Percentiles rank a stretch among this genome's conserved stretches.
phyloP scores from a whole-genome alignment of 2,329 filamentous ascomycete genomes.

The Hymenoscyphus repandus region DNA sequence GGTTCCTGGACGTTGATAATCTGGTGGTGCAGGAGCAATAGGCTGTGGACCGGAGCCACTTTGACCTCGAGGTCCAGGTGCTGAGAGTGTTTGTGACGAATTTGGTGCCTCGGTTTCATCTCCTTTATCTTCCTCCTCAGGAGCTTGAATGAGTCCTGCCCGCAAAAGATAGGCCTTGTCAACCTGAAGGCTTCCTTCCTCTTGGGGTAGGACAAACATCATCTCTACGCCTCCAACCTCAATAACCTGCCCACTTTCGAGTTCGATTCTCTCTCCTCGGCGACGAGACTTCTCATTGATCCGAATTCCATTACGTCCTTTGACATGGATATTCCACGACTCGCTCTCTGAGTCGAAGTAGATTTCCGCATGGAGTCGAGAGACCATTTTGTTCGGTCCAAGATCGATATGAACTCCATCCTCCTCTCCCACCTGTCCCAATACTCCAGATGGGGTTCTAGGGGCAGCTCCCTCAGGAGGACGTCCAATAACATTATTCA shows the following conservation, averaged over 20 bases:
- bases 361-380: slow-evolving; percentile 70
- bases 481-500: slow-evolving; percentile 72
- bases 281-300: slow-evolving; percentile 71
- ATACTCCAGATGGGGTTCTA: slow-evolving; percentile 5
- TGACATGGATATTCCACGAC: slow-evolving; percentile 79
- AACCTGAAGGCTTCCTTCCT: slow-evolving; percentile 60
- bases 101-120: slow-evolving; percentile 11
- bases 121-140: slow-evolving; percentile 12
- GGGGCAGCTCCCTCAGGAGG: slow-evolving; percentile 47
- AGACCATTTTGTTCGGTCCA: slow-evolving; percentile 76
- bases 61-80: slow-evolving; percentile 12
- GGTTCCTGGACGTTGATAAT: slow-evolving; percentile 56
- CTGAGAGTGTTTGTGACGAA: slow-evolving; percentile 4
- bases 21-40: slow-evolving; percentile 54
- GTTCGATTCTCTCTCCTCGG: slow-evolving; percentile 54
- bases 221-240: slow-evolving; percentile 93
- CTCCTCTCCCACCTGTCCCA: slow-evolving; percentile 1
- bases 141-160: slow-evolving; percentile 45
- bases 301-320: slow-evolving; percentile 86
- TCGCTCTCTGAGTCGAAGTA: slow-evolving; percentile 63
- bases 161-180: slow-evolving; percentile 65
- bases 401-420: slow-evolving; percentile 74
- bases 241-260: slow-evolving; percentile 84
- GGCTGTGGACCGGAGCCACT: slow-evolving; percentile 36
- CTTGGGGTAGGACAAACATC: slow-evolving; percentile 93